A percentile compares a stretch with the other conserved stretches of the same genome.
These are phyloP conservation scores for Venturiaceae sp. DNA, from an alignment of 2,329 filamentous ascomycete genomes.

Conservation along the genomic window DNA sequence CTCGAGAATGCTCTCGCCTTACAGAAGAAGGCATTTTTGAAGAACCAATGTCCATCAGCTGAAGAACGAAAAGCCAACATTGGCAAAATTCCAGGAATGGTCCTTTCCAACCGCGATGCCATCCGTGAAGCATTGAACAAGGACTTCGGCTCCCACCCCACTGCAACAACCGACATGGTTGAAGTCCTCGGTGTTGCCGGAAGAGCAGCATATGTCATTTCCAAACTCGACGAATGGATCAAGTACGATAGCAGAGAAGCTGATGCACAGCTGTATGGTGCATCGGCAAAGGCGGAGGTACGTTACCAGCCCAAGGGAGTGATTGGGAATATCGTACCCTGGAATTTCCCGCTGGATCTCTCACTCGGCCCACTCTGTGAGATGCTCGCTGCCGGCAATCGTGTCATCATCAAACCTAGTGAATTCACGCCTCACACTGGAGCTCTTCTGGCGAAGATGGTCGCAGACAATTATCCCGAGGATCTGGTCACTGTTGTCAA, in stretches of 20 bases:
- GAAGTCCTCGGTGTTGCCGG: conserved; percentile 7
- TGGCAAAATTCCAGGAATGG: conserved; percentile 6
- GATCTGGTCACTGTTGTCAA: conserved; percentile 7
- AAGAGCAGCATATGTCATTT: conserved; percentile 6
- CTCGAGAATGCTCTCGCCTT: conserved; percentile 6
- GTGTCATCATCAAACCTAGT: conserved; percentile 7
- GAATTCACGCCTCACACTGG: conserved; percentile 6
- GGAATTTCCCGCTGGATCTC: conserved; percentile 8
- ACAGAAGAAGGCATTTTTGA: conserved; percentile 6
- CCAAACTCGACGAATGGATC: conserved; percentile 7
- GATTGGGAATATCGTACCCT: conserved; percentile 4
- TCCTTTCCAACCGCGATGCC: conserved; percentile 6
- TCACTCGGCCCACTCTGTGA: conserved; percentile 7
- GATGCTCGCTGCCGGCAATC: conserved; percentile 7
- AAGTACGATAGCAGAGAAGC: conserved; percentile 4
- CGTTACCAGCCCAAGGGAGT: conserved; percentile 7
- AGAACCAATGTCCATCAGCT: conserved; percentile 4
- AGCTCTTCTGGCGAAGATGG: conserved; percentile 7
- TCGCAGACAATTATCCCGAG: conserved; percentile 1
- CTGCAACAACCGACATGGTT: conserved; percentile 1
- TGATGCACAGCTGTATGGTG: conserved; percentile 1
- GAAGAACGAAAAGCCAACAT: conserved; percentile 8
- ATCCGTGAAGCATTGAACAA: conserved; percentile 6
- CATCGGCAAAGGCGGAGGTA: not conserved
- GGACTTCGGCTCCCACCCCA: conserved; percentile 4